Conservation (phyloP, 306 rosid species). For the Lupinus albus region DNA sequence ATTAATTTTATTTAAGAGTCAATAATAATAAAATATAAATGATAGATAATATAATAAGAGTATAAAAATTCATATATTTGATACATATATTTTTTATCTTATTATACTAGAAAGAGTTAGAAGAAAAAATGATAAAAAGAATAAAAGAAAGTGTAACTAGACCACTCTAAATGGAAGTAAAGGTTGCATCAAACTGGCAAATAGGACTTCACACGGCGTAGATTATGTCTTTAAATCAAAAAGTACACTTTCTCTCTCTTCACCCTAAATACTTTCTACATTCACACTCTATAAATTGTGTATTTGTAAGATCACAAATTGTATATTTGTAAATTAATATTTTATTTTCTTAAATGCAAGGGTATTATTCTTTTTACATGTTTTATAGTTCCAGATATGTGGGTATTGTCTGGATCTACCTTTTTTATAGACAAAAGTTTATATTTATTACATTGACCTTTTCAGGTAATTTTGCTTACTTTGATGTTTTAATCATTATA, state of each 20-base stretch:
- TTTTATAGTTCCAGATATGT: conserved; percentile 1
- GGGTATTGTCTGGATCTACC: conserved; percentile 3
- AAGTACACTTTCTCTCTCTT: neutral
- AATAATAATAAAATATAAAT: no score
- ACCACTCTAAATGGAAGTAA: neutral
- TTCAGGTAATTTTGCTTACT: neutral
- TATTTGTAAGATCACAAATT: no score
- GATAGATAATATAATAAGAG: no score
- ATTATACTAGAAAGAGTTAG: neutral
- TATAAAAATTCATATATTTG: no score
- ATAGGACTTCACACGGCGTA: conserved; percentile 53
- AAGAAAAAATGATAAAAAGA: neutral
- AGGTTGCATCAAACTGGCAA: conserved; percentile 12
- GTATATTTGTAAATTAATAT: no score
- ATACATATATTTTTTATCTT: no score
- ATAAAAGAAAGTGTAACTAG: neutral
- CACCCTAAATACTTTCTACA: neutral
- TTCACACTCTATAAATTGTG: neutral
- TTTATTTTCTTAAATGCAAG: no score
- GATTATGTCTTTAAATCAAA: conserved; percentile 11
- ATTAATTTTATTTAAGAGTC: no score
- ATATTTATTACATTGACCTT: conserved; percentile 1
- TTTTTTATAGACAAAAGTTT: neutral
- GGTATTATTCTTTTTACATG: no score
- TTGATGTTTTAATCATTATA: neutral